Percentiles rank a stretch among this genome's conserved stretches.
Evolutionary conservation across 768 basidiomycete species (phyloP).

Genomic region (Lentinula lateritia): DNA sequence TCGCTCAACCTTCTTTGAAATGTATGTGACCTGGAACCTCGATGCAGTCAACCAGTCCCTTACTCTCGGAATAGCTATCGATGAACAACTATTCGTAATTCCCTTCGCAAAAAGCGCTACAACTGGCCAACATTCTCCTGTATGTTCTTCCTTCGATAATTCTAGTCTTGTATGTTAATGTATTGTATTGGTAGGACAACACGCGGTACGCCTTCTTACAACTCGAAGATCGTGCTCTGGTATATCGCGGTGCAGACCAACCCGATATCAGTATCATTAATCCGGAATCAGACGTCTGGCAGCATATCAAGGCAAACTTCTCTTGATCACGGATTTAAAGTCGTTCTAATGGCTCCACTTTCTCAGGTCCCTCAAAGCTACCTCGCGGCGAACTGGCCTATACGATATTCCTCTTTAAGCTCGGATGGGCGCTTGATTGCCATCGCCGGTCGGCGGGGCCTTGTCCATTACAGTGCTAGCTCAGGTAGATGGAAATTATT

Average conservation of each 20-base stretch:
- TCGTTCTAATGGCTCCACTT: background rate
- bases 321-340: background rate
- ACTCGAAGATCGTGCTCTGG: conserved; percentile 88
- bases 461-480: conserved; percentile 90
- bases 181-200: conserved; percentile 60
- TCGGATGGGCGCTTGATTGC: conserved; percentile 89
- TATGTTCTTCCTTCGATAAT: conserved; percentile 34
- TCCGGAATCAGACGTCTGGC: conserved; percentile 97
- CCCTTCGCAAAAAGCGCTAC: conserved; percentile 96
- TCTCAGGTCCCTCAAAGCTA: conserved; percentile 85
- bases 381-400: conserved; percentile 88
- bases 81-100: conserved; percentile 75
- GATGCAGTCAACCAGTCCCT: background rate
- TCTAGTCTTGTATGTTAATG: too few relatives aligned
- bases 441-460: conserved; percentile 83
- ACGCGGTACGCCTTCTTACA: conserved; percentile 94
- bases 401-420: conserved; percentile 87
- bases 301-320: conserved; percentile 75
- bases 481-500: conserved; percentile 97
- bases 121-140: conserved; percentile 87
- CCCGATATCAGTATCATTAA: conserved; percentile 98
- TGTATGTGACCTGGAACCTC: conserved; percentile 31
- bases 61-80: conserved; percentile 32
- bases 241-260: conserved; percentile 95
- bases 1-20: conserved; percentile 50